phyloP scores from a whole-genome alignment of 805 yeast genomes.

The Hanseniaspora guilliermondii region DNA sequence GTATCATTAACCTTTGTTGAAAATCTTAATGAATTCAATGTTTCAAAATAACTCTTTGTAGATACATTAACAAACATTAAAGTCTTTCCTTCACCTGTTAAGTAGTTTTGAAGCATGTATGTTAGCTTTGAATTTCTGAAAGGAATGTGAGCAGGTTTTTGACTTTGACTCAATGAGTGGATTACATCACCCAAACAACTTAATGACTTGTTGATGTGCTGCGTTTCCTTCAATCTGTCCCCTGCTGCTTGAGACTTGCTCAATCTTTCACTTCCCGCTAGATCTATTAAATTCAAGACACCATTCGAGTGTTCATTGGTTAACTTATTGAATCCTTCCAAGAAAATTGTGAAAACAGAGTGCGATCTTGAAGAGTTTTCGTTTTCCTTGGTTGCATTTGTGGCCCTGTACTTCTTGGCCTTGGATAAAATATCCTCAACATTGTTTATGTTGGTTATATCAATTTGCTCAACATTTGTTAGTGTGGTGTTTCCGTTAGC shows the following conservation, averaged over 20 bases:
- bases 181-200: slow-evolving; percentile 88
- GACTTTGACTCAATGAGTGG: slow-evolving; percentile 49
- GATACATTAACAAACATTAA: slow-evolving; percentile 80
- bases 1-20: slow-evolving; percentile 72
- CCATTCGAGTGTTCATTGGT: slow-evolving; percentile 45
- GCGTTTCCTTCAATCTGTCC: slow-evolving; percentile 72
- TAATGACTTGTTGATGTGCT: slow-evolving; percentile 74
- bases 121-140: slow-evolving; percentile 91
- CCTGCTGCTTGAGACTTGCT: slow-evolving; percentile 66
- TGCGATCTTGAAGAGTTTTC: slow-evolving; percentile 87
- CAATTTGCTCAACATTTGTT: slow-evolving; percentile 43
- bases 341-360: slow-evolving; percentile 55
- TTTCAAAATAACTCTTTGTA: slow-evolving; percentile 52
- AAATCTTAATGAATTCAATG: slow-evolving; percentile 73
- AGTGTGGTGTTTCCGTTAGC: slow-evolving; percentile 47
- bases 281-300: slow-evolving; percentile 65
- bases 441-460: slow-evolving; percentile 35
- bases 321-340: slow-evolving; percentile 41
- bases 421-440: slow-evolving; percentile 39
- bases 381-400: slow-evolving; percentile 72
- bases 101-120: slow-evolving; percentile 67
- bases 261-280: slow-evolving; percentile 90
- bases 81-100: slow-evolving; percentile 78
- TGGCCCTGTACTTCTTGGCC: slow-evolving; percentile 54
- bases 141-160: slow-evolving; percentile 51